Base-by-base conservation (phyloP, 768 basidiomycete species). In the Macrolepiota albuminosa region DNA sequence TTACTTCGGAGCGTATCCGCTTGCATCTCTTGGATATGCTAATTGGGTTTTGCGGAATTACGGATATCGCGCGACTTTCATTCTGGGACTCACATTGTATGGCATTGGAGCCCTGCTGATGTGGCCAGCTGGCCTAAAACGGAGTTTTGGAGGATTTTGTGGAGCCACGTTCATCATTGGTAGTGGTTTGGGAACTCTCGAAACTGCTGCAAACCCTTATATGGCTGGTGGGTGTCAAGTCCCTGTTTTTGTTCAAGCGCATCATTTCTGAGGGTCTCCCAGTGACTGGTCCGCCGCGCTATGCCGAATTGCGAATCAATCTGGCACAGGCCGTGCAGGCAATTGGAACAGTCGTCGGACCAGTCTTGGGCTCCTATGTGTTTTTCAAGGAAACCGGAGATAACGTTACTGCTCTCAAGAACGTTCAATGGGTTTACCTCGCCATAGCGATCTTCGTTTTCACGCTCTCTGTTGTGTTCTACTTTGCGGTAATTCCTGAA, bases 151-250 rank as follows among this genome's bases (percentile, higher is more conserved):
- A 14, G 73, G 73, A 11, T 74, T 74, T 57, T 74, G 73, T 34
- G 73, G 72, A 13, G 73, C 73, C 5, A 74, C 73, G 2, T 74
- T 74, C 58, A 66, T 74, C 37, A 74, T 74, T 42, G 73, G 72
- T 3, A 72, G 71, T 56, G 73, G 73, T 0, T 63, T 74, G 7
- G 73, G 73, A 2, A 67, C 68, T 29, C 61, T 74, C 10, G 73
- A 74, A 55, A 71, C 71, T 2, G 73, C 70, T 29, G 72, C 72
- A 33, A 74, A 74, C 54, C 73, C 73, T 0, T 74, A 73, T 57
- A 74, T 74, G 73, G 73, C 73, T 21, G 70, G 71, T 72, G 45
- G 7, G 64, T 48, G 29, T 26, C 29, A 16, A 13, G 33, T 45
- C 29, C 2, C 18, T 40, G 24, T 33, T 33, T 13, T 10, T 13